Base-by-base conservation (phyloP, 2,329 filamentous ascomycete species). In the Colletotrichum sp. region DNA sequence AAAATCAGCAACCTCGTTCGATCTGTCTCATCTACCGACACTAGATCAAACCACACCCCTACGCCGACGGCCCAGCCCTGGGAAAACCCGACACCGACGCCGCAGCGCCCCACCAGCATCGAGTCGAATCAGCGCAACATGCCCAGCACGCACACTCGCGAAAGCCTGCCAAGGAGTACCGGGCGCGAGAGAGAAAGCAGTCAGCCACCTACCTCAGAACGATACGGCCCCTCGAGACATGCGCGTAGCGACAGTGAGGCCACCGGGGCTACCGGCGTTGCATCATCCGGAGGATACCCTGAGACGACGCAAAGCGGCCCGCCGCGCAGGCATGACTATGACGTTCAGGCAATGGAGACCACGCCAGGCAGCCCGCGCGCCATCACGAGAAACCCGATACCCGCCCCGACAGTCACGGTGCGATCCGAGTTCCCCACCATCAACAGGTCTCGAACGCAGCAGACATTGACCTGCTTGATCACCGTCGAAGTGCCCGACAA, bases 361-460 rank as follows among this genome's bases (percentile, higher is more conserved):
- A 94, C 93, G 39, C 89, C 98, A 22, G 91, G 92, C 78, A 96
- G 93, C 84, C 94, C 95, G 8, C 93, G 94, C 49, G 86, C 90
- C 8, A 90, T 94, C 25, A 90, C 92, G 12, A 95, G 94, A 80
- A 98, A 98, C 80, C 95, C 96, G 0, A 98, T 99, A 75, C 96
- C 97, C 1, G 89, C 96, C 8, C 97, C 97, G 1, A 94, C 92
- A 1, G 96, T 99, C n/a, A 98, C 95, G 1, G 94, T 99, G 64
- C 95, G 96, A 75, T 99, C 96, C 82, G 97, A 99, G 85, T 99
- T 98, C 82, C 97, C 97, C 1, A 99, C 97, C 2, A 91, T 99
- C 81, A 98, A 90, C 84, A 92, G 95, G 78, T 98, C 96, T 25
- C 94, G 96, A 67, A 95, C 98, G 82, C 97, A 98, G 84, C 97